Base-by-base conservation (phyloP, 2,329 filamentous ascomycete species). In the Microsporum ferrugineum region DNA sequence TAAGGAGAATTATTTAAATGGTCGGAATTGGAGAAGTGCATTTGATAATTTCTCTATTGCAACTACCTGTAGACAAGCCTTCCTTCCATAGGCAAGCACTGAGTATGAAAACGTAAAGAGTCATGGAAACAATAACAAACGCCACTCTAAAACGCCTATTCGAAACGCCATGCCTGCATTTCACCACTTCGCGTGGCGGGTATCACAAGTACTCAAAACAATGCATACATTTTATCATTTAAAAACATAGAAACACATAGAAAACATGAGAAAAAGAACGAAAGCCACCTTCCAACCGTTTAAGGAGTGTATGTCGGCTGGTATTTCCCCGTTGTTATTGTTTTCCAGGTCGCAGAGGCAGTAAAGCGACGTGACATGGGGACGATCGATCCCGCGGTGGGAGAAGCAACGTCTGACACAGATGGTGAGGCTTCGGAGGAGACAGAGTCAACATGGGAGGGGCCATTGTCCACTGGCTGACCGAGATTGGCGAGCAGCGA, bases 241-340 rank as follows among this genome's bases (percentile, higher is more conserved):
- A 17, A 27, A 10, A 29, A 17, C 6, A 4, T 5, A 6, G 17
- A 17, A 45, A 45, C 2, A 23, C 17, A 23, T n/a, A 17, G 17
- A 45, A 45, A 43, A 27, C 1, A 47, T 2, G 56, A 36, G 33
- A 55, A 39, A 36, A 27, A 36, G 14, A 36, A 55, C 45, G 57
- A 27, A 59, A 33, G 36, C 57, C 57, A 36, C 17, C 17, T 45
- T 41, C 23, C 23, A 96, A 80, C 31, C 92, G 90, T 76, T 96
- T 57, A 41, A 10, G 39, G 39, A 41, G 39, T 12, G 10, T 6
- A 36, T 36, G 34, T 36, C 34, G 34, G 34, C 34, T 36, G 34
- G 10, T 36, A 10, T 10, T 5, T 36, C 34, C 34, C 14, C 39
- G 5, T 41, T 41, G 8, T 41, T n/a, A 12, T 41, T 41, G 39